phyloP scores from a whole-genome alignment of 495 filamentous ascomycete species.

The Penicillium antarcticum region DNA sequence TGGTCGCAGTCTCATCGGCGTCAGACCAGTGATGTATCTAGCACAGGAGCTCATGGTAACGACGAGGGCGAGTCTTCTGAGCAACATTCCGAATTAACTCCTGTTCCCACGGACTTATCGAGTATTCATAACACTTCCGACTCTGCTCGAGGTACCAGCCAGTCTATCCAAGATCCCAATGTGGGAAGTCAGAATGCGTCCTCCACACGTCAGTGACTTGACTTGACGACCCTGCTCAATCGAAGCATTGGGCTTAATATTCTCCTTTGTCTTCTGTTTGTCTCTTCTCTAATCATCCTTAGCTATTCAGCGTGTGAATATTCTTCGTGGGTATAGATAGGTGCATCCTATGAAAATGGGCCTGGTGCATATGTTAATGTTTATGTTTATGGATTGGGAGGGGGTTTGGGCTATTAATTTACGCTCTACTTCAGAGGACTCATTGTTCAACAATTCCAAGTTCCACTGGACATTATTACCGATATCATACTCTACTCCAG shows the following conservation, averaged over 20 bases:
- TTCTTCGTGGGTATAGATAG: not conserved
- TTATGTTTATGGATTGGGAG: not conserved
- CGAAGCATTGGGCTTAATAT: not conserved
- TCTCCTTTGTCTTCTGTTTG: not conserved
- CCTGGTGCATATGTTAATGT: not conserved
- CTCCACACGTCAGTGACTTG: no score
- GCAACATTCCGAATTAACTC: not conserved
- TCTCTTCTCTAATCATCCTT: not conserved
- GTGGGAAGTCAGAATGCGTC: no score
- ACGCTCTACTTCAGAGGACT: not conserved
- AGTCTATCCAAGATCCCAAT: no score
- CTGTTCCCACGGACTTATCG: not conserved
- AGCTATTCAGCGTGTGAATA: not conserved
- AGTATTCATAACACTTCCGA: not conserved
- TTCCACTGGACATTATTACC: not conserved
- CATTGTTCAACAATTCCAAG: no score
- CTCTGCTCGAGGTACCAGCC: no score
- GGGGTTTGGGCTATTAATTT: not conserved
- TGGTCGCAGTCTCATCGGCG: not conserved
- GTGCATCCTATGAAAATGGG: not conserved
- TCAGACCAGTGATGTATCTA: constrained; percentile 6
- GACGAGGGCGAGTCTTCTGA: not conserved
- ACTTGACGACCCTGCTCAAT: not conserved
- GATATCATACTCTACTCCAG: not conserved
- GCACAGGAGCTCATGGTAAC: not conserved